Percentiles rank a stretch among this genome's conserved stretches.
phyloP scores from a whole-genome alignment of 2,329 filamentous ascomycete genomes.

The Trichophyton rubrum region DNA sequence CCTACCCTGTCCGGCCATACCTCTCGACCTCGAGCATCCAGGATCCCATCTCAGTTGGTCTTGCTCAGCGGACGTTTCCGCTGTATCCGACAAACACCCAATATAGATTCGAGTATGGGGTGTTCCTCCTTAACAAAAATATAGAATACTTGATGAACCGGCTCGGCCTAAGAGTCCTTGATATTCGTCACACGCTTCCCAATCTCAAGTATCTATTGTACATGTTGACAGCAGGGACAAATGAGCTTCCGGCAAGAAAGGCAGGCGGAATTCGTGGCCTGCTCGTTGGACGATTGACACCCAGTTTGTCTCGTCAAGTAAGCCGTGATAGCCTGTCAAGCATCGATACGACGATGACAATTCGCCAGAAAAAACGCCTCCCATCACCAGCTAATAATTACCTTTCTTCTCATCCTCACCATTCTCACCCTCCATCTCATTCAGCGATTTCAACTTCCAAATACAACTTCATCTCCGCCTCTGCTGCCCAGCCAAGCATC shows the following conservation, averaged over 20 bases:
- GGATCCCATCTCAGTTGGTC: slow-evolving; percentile 52
- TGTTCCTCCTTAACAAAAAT: slow-evolving; percentile 93
- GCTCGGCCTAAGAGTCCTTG: slow-evolving; percentile 66
- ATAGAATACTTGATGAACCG: slow-evolving; percentile 59
- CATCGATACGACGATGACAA: background rate
- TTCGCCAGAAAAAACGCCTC: background rate
- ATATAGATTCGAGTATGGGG: slow-evolving; percentile 90
- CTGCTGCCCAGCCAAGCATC: background rate
- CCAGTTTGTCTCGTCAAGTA: slow-evolving; percentile 25
- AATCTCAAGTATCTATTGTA: slow-evolving; percentile 91
- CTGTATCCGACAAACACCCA: slow-evolving; percentile 63
- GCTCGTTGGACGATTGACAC: slow-evolving; percentile 24
- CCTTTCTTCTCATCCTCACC: background rate
- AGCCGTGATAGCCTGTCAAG: slow-evolving; percentile 28
- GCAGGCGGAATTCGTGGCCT: slow-evolving; percentile 41
- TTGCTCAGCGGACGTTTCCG: slow-evolving; percentile 59
- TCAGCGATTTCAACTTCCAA: slow-evolving; percentile 4
- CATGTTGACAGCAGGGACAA: slow-evolving; percentile 68
- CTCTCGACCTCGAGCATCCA: slow-evolving; percentile 64
- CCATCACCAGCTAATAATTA: background rate
- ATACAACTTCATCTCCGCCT: slow-evolving; percentile 5
- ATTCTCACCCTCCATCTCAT: slow-evolving; percentile 1
- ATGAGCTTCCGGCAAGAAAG: slow-evolving; percentile 46
- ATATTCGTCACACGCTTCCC: slow-evolving; percentile 81
- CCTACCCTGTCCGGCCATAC: slow-evolving; percentile 62